Percentiles rank a stretch among this genome's conserved stretches.
These are phyloP conservation scores for Otatea glauca DNA, from an alignment of 176 grass and related monocot genomes.

Conservation along the genomic window DNA sequence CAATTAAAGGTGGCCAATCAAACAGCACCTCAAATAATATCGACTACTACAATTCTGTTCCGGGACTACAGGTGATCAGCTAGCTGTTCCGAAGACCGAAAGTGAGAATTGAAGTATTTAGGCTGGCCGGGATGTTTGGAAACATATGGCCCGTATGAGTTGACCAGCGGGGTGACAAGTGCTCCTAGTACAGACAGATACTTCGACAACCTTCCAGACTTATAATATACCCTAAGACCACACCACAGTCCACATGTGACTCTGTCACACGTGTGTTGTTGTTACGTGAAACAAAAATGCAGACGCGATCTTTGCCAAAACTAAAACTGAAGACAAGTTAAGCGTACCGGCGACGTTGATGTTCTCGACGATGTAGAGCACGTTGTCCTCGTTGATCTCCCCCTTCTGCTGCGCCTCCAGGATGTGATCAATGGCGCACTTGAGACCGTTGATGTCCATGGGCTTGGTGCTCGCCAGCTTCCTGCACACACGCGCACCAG, in stretches of 20 bases:
- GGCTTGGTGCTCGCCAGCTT: slow-evolving; percentile 65
- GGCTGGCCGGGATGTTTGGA: not conserved
- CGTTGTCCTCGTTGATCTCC: slow-evolving; percentile 91
- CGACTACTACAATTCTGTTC: no score
- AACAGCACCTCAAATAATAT: no score
- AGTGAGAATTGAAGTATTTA: not conserved
- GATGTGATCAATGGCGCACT: slow-evolving; percentile 95
- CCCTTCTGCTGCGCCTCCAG: slow-evolving; percentile 83
- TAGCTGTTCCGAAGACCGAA: no score
- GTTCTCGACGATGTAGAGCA: slow-evolving; percentile 94
- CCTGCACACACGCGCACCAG: slow-evolving; percentile 45
- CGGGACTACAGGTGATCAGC: no score
- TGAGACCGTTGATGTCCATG: slow-evolving; percentile 53
- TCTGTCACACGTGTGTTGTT: not conserved
- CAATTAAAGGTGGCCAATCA: no score
- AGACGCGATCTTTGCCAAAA: not conserved
- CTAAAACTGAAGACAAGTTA: not conserved
- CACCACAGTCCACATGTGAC: not conserved
- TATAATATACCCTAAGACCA: not conserved
- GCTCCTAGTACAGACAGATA: not conserved
- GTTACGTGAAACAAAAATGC: no score
- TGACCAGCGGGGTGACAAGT: not conserved
- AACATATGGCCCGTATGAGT: no score
- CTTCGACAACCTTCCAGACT: not conserved
- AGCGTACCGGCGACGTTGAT: slow-evolving; percentile 85